A percentile compares a stretch with the other conserved stretches of the same genome.
Evolutionary conservation across 768 basidiomycete species (phyloP).

Genomic region (Mycena filopes): DNA sequence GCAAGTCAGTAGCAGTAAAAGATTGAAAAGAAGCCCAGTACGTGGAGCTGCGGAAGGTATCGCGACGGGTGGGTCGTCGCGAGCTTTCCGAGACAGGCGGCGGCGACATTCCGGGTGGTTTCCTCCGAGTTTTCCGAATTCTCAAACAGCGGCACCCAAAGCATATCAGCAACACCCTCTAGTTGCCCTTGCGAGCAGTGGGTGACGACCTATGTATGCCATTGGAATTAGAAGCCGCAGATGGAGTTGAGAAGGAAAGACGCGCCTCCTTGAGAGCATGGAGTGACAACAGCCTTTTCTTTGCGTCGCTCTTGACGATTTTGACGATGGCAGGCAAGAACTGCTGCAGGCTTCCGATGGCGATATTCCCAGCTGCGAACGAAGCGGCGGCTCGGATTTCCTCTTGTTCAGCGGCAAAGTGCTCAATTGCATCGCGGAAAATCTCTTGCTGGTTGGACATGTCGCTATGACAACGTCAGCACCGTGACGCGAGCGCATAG

Average conservation of each 20-base stretch:
- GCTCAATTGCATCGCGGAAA: conserved; percentile 78
- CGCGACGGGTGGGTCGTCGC: conserved; percentile 91
- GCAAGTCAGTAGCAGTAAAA: conserved; percentile 4
- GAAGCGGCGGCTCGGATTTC: conserved; percentile 92
- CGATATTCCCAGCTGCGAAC: conserved; percentile 95
- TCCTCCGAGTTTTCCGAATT: conserved; percentile 92
- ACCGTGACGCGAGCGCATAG: conserved; percentile 13
- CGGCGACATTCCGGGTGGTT: conserved; percentile 92
- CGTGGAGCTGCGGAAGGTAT: conserved; percentile 94
- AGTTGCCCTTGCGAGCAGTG: conserved; percentile 89
- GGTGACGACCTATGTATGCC: conserved; percentile 76
- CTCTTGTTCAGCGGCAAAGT: conserved; percentile 83
- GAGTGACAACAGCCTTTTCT: conserved; percentile 85
- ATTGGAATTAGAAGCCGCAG: background rate
- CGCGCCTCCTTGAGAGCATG: conserved; percentile 93
- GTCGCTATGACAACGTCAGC: conserved; percentile 65
- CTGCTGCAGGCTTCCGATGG: conserved; percentile 89
- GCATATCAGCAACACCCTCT: conserved; percentile 85
- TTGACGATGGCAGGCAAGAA: conserved; percentile 90
- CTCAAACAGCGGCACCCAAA: conserved; percentile 94
- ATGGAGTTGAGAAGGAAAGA: background rate
- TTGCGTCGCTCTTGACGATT: conserved; percentile 76
- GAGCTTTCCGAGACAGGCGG: conserved; percentile 95
- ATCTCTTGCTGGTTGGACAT: conserved; percentile 85
- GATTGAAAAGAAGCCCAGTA: conserved; percentile 43